Evolutionary conservation across 1,284 basidiomycete species (phyloP), one percentile per base, ranked within the genome.

Genomic region (Cutaneotrichosporon mucoides): DNA sequence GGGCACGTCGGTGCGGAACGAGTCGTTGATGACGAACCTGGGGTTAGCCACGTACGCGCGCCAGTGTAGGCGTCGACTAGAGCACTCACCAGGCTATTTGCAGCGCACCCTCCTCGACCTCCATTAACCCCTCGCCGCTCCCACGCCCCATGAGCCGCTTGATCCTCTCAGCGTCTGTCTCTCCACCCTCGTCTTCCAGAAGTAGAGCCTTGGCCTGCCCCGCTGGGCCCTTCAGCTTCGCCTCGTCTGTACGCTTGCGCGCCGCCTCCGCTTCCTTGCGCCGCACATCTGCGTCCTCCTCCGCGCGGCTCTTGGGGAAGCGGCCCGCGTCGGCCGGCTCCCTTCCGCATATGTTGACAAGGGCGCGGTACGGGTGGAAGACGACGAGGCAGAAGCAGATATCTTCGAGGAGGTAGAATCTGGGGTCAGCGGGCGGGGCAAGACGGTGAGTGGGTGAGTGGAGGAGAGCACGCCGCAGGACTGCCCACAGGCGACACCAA

Each of bases 21-120:
- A 92, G 76, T 99, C 96, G 79, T 98, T 99, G 71, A 98, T 87
- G 65, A 97, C 85, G 74, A 94, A 92, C 91, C 92, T 94, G 50
- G n/a, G 10, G 51, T 48, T 10, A 52, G 57, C 44, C 24, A 24
- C 24, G 2, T 24, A 24, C 24, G 24, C 24, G 24, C 24, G 24
- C 24, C 24, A 24, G 24, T 24, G 24, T 24, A 24, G 24, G 24
- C 24, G 24, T 24, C 24, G 24, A 24, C 24, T 24, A 24, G 24
- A 24, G 24, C 1, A 68, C 79, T 67, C 64, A 82, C 82, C 81
- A 81, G 35, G 73, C 78, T 69, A 81, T 79, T 64, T 82, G 79
- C 56, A 82, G 64, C 2, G 79, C 76, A 10, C 75, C 73, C 59
- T 81, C 78, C 50, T 81, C 80, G 41, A 82, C 71, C 65, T 81